These are phyloP conservation scores for Hortaea werneckii DNA, from an alignment of 2,329 filamentous ascomycete genomes.

Conservation along the genomic window DNA sequence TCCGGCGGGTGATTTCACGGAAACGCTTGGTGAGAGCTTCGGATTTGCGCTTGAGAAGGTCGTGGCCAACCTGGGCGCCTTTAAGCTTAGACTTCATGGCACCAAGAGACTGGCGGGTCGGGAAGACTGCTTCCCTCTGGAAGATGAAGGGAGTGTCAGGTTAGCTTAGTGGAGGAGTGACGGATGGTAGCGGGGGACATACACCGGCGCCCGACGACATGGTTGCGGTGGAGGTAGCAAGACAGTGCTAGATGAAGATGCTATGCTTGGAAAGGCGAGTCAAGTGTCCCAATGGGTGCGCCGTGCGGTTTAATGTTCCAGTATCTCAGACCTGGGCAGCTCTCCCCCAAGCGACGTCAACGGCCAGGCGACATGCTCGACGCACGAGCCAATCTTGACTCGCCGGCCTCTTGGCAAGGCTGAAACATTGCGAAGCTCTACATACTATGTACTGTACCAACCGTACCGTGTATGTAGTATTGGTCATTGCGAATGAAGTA, in stretches of 20 bases:
- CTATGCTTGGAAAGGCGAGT: neutral
- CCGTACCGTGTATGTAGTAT: no score
- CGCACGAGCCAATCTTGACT: neutral
- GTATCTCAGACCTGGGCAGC: no score
- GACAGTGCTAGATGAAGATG: neutral
- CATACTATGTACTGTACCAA: no score
- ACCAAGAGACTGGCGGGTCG: slow-evolving; percentile 91
- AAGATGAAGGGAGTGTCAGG: slow-evolving; percentile 28
- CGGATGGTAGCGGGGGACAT: neutral
- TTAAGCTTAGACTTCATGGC: slow-evolving; percentile 98
- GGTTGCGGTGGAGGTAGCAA: neutral
- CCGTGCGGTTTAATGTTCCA: no score
- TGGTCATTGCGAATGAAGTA: neutral
- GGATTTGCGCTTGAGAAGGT: slow-evolving; percentile 91
- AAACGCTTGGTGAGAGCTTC: slow-evolving; percentile 84
- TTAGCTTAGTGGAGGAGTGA: slow-evolving; percentile 1
- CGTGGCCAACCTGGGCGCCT: slow-evolving; percentile 68
- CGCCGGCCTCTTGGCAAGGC: neutral
- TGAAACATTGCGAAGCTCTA: neutral
- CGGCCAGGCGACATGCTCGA: neutral
- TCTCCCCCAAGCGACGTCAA: neutral
- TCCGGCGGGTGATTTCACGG: slow-evolving; percentile 85
- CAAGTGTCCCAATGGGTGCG: neutral
- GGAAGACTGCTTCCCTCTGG: slow-evolving; percentile 94
- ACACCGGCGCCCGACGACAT: slow-evolving; percentile 1